Conservation (phyloP, 306 rosid genomes). For the Inga leiocalycina region DNA sequence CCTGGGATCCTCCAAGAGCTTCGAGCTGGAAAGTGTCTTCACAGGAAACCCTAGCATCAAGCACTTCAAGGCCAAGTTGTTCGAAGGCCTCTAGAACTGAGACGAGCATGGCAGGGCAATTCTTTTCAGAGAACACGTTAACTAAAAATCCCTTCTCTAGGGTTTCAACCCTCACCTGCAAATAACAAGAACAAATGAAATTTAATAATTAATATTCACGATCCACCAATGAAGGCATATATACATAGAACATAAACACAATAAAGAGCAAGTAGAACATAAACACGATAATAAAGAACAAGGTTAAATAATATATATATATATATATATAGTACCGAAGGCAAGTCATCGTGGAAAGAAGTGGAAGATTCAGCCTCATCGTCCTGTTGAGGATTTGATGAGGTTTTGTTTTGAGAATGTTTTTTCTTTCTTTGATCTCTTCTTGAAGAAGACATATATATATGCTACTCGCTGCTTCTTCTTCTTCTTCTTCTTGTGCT, state of each 20-base stretch:
- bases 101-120: conserved; percentile 70
- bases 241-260: not conserved
- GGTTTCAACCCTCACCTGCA: conserved; percentile 76
- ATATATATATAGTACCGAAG: conserved; percentile 41
- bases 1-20: conserved; percentile 75
- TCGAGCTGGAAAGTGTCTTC: conserved; percentile 76
- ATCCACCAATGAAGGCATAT: not conserved
- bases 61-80: conserved; percentile 77
- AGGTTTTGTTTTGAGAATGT: conserved; percentile 35
- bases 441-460: conserved; percentile 46
- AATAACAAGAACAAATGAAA: too few species aligned
- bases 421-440: conserved; percentile 16
- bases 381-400: conserved; percentile 50
- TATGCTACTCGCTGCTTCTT: conserved; percentile 3
- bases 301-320: too few species aligned
- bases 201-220: not conserved
- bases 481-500: conserved; percentile 1
- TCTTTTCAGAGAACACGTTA: conserved; percentile 63
- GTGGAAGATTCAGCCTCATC: conserved; percentile 50
- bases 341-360: conserved; percentile 35
- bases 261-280: not conserved
- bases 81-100: conserved; percentile 79
- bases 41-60: conserved; percentile 91
- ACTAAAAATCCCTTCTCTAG: conserved; percentile 69
- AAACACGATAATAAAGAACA: not conserved